These are phyloP conservation scores for Myxozyma udenii DNA, from an alignment of 805 yeast genomes.

Conservation along the genomic window DNA sequence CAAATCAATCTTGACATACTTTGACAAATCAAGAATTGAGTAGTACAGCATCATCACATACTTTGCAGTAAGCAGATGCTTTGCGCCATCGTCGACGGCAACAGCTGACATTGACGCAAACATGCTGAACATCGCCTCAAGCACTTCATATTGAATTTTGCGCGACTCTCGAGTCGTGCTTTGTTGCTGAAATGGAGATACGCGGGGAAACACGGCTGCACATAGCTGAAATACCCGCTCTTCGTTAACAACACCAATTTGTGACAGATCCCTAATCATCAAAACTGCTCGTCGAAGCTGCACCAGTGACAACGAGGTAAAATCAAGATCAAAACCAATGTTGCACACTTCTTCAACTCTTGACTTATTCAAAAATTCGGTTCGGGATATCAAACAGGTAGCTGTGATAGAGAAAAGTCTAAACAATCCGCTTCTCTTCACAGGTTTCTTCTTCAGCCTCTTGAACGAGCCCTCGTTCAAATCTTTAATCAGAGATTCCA, in stretches of 20 bases:
- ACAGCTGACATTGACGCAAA: too few species aligned
- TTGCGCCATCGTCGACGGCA: too few species aligned
- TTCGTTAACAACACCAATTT: not conserved
- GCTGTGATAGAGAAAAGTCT: not conserved
- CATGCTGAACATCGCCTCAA: not conserved
- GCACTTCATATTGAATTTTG: not conserved
- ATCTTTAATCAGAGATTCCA: not conserved
- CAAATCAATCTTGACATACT: too few species aligned
- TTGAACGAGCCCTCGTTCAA: not conserved
- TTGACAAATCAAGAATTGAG: too few species aligned
- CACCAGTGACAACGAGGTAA: not conserved
- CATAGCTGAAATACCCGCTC: not conserved
- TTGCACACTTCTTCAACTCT: not conserved
- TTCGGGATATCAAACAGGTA: not conserved
- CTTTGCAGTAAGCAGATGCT: too few species aligned
- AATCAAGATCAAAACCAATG: not conserved
- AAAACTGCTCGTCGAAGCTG: not conserved
- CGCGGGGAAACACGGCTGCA: not conserved
- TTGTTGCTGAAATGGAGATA: not conserved
- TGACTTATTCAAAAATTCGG: not conserved
- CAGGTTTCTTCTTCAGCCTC: not conserved
- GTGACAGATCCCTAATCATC: not conserved
- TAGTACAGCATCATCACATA: too few species aligned
- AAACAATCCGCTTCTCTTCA: not conserved
- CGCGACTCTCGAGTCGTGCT: not conserved